phyloP scores from a whole-genome alignment of 75 land plant species.

The Selaginella moellendorffii region DNA sequence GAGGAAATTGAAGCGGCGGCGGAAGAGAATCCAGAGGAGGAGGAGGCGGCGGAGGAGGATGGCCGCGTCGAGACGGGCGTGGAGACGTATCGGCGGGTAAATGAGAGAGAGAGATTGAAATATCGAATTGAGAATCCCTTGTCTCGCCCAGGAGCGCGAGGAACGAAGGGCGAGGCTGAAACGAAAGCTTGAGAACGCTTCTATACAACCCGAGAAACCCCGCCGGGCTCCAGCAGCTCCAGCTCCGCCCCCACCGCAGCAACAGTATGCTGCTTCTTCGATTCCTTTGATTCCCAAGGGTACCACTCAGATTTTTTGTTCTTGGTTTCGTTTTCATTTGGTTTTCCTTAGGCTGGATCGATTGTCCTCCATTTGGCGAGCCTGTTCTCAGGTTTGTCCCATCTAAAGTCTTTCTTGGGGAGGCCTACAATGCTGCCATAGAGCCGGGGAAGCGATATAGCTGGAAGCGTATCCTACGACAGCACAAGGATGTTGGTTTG shows the following conservation, averaged over 20 bases:
- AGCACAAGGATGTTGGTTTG: slow-evolving; percentile 33
- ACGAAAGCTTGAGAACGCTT: neutral
- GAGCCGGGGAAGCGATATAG: slow-evolving; percentile 74
- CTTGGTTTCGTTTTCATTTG: neutral
- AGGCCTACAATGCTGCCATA: slow-evolving; percentile 46
- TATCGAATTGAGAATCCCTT: neutral
- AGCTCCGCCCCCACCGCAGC: neutral
- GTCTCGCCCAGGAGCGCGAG: neutral
- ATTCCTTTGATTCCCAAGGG: neutral
- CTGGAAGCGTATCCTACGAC: slow-evolving; percentile 16
- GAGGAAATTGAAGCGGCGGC: too few relatives aligned
- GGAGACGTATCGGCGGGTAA: slow-evolving; percentile 46
- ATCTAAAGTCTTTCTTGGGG: slow-evolving; percentile 89
- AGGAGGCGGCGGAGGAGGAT: too few relatives aligned
- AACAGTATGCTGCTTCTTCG: slow-evolving; percentile 2
- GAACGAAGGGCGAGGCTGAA: neutral
- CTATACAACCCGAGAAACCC: neutral
- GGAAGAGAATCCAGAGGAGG: too few relatives aligned
- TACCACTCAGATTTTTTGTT: neutral
- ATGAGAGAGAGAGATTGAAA: too few relatives aligned
- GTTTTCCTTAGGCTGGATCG: slow-evolving; percentile 58
- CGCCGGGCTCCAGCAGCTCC: neutral
- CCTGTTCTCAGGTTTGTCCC: slow-evolving; percentile 54
- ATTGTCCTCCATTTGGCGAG: slow-evolving; percentile 66
- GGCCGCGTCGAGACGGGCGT: slow-evolving; percentile 36